phyloP scores from a whole-genome alignment of 2,329 filamentous ascomycete species.

The Seiridium cupressi region DNA sequence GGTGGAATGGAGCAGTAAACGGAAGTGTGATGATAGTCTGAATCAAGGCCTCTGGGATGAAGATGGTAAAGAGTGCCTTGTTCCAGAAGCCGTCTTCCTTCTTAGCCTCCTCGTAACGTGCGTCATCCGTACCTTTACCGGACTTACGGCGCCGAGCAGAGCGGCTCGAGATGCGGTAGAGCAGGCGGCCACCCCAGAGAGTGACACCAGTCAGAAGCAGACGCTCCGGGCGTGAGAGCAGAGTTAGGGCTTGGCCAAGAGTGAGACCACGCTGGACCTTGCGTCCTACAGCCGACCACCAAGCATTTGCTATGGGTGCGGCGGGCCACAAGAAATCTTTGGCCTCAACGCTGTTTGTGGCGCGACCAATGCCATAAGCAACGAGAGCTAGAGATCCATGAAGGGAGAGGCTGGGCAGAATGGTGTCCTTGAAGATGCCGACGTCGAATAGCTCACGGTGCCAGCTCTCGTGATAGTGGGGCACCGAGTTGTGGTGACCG shows the following conservation, averaged over 20 bases:
- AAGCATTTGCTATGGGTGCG: constrained; percentile 54
- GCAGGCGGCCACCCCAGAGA: constrained; percentile 55
- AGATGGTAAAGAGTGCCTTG: constrained; percentile 50
- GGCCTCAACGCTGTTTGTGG: constrained; percentile 53
- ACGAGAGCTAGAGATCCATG: constrained; percentile 18
- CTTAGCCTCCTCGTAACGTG: constrained; percentile 52
- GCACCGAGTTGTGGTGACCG: not conserved
- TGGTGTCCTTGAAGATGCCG: constrained; percentile 12
- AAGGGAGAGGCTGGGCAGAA: constrained; percentile 10
- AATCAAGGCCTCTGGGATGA: constrained; percentile 56
- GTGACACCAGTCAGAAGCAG: constrained; percentile 55
- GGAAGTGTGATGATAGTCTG: constrained; percentile 56
- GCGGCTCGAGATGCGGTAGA: constrained; percentile 51
- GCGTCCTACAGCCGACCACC: constrained; percentile 59
- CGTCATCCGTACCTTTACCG: constrained; percentile 46
- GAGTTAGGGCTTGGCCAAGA: constrained; percentile 41
- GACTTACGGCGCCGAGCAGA: constrained; percentile 35
- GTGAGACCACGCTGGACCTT: constrained; percentile 44
- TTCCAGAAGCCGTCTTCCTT: constrained; percentile 56
- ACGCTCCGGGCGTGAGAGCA: constrained; percentile 52
- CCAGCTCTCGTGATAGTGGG: constrained; percentile 6
- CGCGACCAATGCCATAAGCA: constrained; percentile 49
- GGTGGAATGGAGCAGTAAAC: constrained; percentile 54
- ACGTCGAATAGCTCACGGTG: constrained; percentile 12
- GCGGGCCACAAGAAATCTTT: constrained; percentile 61